These are phyloP conservation scores for Bruguiera parviflora DNA, from an alignment of 345 rosid genomes.

Conservation along the genomic window DNA sequence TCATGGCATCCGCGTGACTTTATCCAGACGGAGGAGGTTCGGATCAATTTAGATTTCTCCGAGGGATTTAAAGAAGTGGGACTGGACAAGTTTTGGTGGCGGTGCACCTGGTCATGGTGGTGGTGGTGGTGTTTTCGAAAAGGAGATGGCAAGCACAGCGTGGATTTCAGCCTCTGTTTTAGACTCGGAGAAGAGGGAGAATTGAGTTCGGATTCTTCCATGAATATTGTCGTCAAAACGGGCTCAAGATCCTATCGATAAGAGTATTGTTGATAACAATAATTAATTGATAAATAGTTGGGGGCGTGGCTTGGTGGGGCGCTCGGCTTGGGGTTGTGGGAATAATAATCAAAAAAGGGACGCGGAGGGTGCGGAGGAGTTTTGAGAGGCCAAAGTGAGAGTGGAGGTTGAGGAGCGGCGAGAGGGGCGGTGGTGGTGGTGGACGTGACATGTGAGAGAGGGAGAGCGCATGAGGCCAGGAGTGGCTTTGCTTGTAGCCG, in stretches of 20 bases:
- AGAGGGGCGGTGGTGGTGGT: neutral
- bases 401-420: neutral
- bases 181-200: slow-evolving; percentile 20
- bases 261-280: too few relatives aligned
- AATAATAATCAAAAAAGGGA: neutral
- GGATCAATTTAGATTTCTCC: slow-evolving; percentile 19
- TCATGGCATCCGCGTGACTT: slow-evolving; percentile 1
- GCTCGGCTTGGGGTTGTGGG: too few relatives aligned
- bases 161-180: slow-evolving; percentile 29
- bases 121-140: slow-evolving; percentile 12
- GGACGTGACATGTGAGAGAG: neutral
- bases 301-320: too few relatives aligned
- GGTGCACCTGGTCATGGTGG: neutral
- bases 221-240: neutral
- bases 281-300: too few relatives aligned
- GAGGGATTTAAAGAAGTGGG: neutral
- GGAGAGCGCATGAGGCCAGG: neutral
- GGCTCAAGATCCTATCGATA: too few relatives aligned
- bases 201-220: neutral
- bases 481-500: neutral
- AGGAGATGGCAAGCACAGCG: slow-evolving; percentile 24
- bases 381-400: neutral
- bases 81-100: neutral
- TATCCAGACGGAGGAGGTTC: slow-evolving; percentile 8
- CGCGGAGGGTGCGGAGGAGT: neutral